Evolutionary conservation across 345 rosid genomes (phyloP).

Genomic region (Cardiospermum halicacabum): DNA sequence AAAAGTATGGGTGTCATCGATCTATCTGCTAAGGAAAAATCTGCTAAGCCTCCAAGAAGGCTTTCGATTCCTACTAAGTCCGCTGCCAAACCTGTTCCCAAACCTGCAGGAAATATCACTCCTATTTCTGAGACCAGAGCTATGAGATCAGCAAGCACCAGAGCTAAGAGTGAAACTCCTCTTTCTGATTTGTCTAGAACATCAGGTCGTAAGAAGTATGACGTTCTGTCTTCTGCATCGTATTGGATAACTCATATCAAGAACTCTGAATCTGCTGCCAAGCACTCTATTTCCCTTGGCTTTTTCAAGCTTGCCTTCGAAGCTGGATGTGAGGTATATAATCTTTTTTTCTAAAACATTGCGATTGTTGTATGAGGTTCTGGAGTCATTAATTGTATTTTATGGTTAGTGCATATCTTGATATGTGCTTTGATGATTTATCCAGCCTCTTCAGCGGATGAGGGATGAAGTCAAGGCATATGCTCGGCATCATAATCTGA

Average conservation of each 20-base stretch:
- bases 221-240: slow-evolving; percentile 43
- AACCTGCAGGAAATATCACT: slow-evolving; percentile 33
- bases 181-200: slow-evolving; percentile 46
- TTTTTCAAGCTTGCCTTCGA: slow-evolving; percentile 84
- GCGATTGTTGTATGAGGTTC: not conserved
- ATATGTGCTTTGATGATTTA: too few relatives aligned
- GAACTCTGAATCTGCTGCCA: slow-evolving; percentile 66
- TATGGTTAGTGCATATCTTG: not conserved
- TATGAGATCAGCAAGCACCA: slow-evolving; percentile 34
- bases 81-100: slow-evolving; percentile 29
- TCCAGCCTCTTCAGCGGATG: slow-evolving; percentile 66
- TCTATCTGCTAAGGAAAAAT: slow-evolving; percentile 58
- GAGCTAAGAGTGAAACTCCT: slow-evolving; percentile 49
- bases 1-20: slow-evolving; percentile 72
- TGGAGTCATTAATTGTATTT: not conserved
- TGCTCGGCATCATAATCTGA: slow-evolving; percentile 46
- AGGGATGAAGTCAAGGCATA: slow-evolving; percentile 72
- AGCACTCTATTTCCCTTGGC: slow-evolving; percentile 75
- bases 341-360: not conserved
- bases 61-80: slow-evolving; percentile 64
- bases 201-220: slow-evolving; percentile 42
- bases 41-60: slow-evolving; percentile 81
- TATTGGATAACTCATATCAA: slow-evolving; percentile 80
- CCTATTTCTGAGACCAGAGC: slow-evolving; percentile 54
- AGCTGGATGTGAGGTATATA: slow-evolving; percentile 76